Evolutionary conservation across 78 protist species (phyloP).

Genomic region (Goniomonas avonlea): DNA sequence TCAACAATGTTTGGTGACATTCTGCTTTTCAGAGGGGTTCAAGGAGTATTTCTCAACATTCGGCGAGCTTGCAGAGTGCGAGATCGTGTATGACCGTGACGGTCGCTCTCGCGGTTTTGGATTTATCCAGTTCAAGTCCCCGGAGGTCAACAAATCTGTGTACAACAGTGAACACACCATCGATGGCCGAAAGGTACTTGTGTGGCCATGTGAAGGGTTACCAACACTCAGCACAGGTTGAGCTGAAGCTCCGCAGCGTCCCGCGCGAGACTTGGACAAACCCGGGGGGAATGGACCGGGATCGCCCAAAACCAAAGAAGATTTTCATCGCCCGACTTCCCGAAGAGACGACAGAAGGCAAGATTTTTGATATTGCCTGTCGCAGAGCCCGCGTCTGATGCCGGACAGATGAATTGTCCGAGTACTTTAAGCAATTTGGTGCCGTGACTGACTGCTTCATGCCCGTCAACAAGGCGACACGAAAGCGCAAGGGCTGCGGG

Average conservation of each 20-base stretch:
- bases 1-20: too few relatives aligned
- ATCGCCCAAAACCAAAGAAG: neutral
- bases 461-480: neutral
- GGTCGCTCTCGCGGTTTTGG: conserved; percentile 24
- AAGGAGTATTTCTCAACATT: neutral
- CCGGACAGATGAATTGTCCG: neutral
- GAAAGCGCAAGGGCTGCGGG: neutral
- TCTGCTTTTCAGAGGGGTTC: too few relatives aligned
- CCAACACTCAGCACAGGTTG: neutral
- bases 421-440: conserved; percentile 17
- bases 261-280: neutral
- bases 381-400: neutral
- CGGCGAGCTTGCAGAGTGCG: conserved; percentile 9
- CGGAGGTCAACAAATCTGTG: neutral
- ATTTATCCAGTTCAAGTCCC: neutral
- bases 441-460: conserved; percentile 2
- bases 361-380: neutral
- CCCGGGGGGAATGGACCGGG: conserved; percentile 2
- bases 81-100: neutral
- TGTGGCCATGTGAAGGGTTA: too few relatives aligned
- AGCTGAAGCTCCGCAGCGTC: neutral
- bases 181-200: too few relatives aligned
- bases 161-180: too few relatives aligned
- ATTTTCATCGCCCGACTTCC: neutral
- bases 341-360: neutral